Percentiles rank a stretch among this genome's conserved stretches.
Evolutionary conservation across 73 alveolate genomes (phyloP).

Genomic region (Paramecium sexaurelia): DNA sequence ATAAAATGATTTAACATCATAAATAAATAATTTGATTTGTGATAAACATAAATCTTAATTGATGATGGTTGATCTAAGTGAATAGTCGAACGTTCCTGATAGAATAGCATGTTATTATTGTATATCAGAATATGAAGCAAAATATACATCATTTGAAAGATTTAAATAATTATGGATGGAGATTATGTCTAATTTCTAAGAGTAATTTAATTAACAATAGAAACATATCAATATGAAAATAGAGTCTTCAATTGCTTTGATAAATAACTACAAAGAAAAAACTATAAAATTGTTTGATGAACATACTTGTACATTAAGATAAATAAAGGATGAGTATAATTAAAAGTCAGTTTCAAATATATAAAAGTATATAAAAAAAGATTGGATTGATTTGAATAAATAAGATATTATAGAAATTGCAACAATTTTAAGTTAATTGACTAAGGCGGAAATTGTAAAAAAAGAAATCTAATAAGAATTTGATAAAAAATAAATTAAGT

Average conservation of each 20-base stretch:
- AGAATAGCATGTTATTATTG: neutral
- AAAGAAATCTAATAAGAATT: neutral
- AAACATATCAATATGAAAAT: neutral
- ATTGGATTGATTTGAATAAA: neutral
- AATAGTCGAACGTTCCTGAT: neutral
- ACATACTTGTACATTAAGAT: neutral
- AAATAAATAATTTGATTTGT: neutral
- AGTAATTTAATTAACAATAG: neutral
- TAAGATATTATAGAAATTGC: neutral
- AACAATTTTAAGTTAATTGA: neutral
- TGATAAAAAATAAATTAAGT: neutral
- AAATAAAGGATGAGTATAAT: neutral
- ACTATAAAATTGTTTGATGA: neutral
- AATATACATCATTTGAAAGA: neutral
- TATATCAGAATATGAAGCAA: neutral
- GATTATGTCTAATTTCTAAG: neutral
- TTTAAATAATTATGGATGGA: neutral
- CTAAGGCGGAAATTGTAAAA: neutral
- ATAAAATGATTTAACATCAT: neutral
- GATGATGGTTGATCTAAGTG: neutral
- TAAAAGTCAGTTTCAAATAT: neutral
- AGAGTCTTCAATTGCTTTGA: neutral
- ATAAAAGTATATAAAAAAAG: neutral
- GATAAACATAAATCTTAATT: neutral
- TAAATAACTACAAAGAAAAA: neutral